These are phyloP conservation scores for Elongisporangium anandrum DNA, from an alignment of 352 stramenopile genomes.

Conservation along the genomic window DNA sequence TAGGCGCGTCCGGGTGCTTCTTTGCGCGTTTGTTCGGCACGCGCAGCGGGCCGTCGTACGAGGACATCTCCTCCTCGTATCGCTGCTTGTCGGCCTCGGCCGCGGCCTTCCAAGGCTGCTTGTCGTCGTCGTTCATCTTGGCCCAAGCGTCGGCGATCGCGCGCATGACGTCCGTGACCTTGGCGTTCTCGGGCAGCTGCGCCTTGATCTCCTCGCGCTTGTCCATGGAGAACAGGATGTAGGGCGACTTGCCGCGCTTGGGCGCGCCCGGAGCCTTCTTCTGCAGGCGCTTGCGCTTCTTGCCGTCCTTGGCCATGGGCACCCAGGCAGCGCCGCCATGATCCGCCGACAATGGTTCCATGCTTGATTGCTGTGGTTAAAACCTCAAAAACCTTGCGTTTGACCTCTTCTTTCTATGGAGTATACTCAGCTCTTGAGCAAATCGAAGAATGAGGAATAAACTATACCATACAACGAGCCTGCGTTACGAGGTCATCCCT, in stretches of 20 bases:
- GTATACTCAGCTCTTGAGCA: constrained; percentile 65
- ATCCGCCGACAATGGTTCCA: constrained; percentile 71
- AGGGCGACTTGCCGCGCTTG: constrained; percentile 88
- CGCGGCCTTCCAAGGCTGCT: constrained; percentile 90
- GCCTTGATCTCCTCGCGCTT: constrained; percentile 89
- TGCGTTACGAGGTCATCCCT: constrained; percentile 20
- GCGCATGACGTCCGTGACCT: constrained; percentile 90
- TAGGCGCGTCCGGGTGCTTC: constrained; percentile 93
- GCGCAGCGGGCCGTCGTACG: constrained; percentile 88
- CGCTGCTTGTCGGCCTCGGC: constrained; percentile 92
- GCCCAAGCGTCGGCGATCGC: constrained; percentile 89
- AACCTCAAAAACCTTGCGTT: constrained; percentile 16
- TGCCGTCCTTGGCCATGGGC: constrained; percentile 65
- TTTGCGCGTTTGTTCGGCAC: constrained; percentile 93
- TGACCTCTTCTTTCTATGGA: constrained; percentile 78
- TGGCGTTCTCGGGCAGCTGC: constrained; percentile 77
- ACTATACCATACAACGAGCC: constrained; percentile 70
- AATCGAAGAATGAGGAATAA: constrained; percentile 74
- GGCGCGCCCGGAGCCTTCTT: constrained; percentile 87
- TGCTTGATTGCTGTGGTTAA: constrained; percentile 11
- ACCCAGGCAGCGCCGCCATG: constrained; percentile 60
- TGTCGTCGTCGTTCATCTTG: constrained; percentile 89
- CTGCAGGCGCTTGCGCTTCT: constrained; percentile 89
- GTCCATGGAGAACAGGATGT: constrained; percentile 92
- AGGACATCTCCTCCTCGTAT: constrained; percentile 93